Evolutionary conservation across 805 yeast species (phyloP).

Genomic region (Starmerella floricola): DNA sequence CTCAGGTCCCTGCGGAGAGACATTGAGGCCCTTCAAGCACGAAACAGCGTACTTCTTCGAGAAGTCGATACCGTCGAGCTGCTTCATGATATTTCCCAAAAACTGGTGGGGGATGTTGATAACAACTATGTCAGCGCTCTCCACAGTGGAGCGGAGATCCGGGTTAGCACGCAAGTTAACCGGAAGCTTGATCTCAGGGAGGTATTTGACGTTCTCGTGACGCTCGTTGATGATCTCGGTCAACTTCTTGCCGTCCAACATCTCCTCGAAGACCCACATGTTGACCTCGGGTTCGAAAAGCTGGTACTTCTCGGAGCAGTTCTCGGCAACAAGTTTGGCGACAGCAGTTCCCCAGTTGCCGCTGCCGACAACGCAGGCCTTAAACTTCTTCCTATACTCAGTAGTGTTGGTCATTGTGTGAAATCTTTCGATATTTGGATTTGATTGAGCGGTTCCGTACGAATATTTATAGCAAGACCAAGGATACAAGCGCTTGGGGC

Average conservation of each 20-base stretch:
- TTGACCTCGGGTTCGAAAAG: slow-evolving; percentile 63
- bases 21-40: slow-evolving; percentile 91
- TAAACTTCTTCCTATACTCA: slow-evolving; percentile 30
- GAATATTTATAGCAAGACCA: background rate
- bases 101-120: slow-evolving; percentile 98
- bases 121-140: slow-evolving; percentile 72
- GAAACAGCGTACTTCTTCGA: slow-evolving; percentile 76
- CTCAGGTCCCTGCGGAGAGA: slow-evolving; percentile 71
- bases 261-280: slow-evolving; percentile 96
- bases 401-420: slow-evolving; percentile 6
- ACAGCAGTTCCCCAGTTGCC: slow-evolving; percentile 99
- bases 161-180: slow-evolving; percentile 81
- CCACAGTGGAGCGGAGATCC: slow-evolving; percentile 59
- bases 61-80: slow-evolving; percentile 63
- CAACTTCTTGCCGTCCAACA: slow-evolving; percentile 57
- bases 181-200: slow-evolving; percentile 82
- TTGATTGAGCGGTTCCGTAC: background rate
- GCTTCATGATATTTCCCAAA: slow-evolving; percentile 60
- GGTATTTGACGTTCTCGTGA: slow-evolving; percentile 89
- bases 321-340: slow-evolving; percentile 90
- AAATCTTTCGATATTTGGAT: background rate
- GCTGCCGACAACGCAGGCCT: slow-evolving; percentile 74
- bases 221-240: slow-evolving; percentile 81
- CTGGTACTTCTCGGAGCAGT: slow-evolving; percentile 56
- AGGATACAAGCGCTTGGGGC: background rate